phyloP scores from a whole-genome alignment of 2,329 filamentous ascomycete genomes.

The Aureobasidium sp. region DNA sequence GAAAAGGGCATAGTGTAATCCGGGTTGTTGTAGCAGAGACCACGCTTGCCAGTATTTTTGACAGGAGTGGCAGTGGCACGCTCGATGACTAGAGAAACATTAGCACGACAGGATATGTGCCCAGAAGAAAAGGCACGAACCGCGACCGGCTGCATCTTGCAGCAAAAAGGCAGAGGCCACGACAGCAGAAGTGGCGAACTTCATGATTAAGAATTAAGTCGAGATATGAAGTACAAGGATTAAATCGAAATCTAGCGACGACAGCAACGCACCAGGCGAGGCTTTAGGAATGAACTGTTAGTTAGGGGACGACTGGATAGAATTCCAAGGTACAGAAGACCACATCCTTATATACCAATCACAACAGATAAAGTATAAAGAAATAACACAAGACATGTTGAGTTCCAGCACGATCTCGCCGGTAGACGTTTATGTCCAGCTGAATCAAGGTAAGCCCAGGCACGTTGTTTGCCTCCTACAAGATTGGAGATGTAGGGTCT shows the following conservation, averaged over 20 bases:
- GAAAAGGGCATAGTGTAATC: constrained; percentile 38
- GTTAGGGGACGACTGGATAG: neutral
- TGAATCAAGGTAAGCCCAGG: neutral
- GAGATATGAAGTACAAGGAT: neutral
- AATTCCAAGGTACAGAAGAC: neutral
- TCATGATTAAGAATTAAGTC: constrained; percentile 12
- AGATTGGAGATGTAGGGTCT: constrained; percentile 9
- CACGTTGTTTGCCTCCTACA: constrained; percentile 5
- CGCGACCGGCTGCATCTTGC: constrained; percentile 6
- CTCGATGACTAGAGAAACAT: neutral
- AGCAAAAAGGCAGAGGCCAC: constrained; percentile 1
- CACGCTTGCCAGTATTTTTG: constrained; percentile 49
- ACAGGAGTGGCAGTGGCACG: constrained; percentile 20
- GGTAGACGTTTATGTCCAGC: constrained; percentile 5
- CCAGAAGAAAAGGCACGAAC: neutral
- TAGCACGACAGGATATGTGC: neutral
- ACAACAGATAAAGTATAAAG: constrained; percentile 9
- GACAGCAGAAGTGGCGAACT: neutral
- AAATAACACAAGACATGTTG: constrained; percentile 5
- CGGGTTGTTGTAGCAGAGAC: constrained; percentile 60
- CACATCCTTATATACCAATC: constrained; percentile 3
- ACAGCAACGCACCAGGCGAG: constrained; percentile 12
- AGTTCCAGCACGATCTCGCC: constrained; percentile 1
- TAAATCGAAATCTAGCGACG: neutral
- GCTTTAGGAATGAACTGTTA: neutral